Conservation (phyloP, 163 green algal species). For the Chlamydomonas reinhardtii region DNA sequence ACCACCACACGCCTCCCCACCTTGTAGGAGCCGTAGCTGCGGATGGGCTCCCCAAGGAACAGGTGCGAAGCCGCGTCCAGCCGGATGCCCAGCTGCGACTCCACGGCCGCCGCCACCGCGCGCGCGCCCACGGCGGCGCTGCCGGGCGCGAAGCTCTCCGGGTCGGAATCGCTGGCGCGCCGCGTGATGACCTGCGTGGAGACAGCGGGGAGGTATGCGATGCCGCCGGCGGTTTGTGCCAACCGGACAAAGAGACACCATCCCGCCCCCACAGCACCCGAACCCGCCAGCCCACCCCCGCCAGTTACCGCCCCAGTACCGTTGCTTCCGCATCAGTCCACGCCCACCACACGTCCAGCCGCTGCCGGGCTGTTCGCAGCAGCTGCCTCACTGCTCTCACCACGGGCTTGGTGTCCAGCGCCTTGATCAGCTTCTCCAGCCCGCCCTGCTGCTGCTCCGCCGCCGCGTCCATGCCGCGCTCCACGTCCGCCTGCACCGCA, state of each 20-base stretch:
- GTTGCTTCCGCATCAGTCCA: no score
- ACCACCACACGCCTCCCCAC: not conserved
- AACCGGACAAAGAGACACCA: no score
- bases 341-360: no score
- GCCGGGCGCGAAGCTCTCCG: not conserved
- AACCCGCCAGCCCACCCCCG: no score
- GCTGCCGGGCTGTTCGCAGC: no score
- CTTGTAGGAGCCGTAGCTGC: conserved; percentile 30
- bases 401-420: conserved; percentile 35
- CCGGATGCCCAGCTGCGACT: conserved; percentile 26
- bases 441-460: conserved; percentile 1
- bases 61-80: conserved; percentile 23
- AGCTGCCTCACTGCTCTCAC: no score
- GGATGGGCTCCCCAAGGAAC: not conserved
- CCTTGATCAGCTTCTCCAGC: conserved; percentile 32
- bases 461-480: not conserved
- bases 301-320: no score
- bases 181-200: conserved; percentile 5
- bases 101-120: not conserved
- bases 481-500: not conserved
- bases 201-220: no score
- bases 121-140: not conserved
- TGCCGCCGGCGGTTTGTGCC: no score
- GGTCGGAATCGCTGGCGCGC: not conserved
- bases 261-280: no score